phyloP scores from a whole-genome alignment of 1,139 yeast species.

The Kodamaea anthophila region DNA sequence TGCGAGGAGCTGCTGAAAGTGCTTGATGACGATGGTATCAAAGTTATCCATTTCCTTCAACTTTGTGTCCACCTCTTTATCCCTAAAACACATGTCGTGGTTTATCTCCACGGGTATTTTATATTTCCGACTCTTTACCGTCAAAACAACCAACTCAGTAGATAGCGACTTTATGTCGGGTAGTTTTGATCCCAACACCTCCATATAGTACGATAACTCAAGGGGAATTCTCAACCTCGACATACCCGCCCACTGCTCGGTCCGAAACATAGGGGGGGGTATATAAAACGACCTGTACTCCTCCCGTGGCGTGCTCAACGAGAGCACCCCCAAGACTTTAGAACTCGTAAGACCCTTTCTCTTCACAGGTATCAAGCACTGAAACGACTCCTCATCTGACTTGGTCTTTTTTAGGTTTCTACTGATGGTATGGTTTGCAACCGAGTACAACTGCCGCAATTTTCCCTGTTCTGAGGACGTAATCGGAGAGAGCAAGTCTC shows the following conservation, averaged over 20 bases:
- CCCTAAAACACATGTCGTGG: conserved; percentile 31
- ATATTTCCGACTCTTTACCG: conserved; percentile 25
- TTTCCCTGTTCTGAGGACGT: conserved; percentile 13
- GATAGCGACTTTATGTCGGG: conserved; percentile 28
- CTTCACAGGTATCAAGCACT: conserved; percentile 28
- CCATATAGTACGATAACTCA: conserved; percentile 27
- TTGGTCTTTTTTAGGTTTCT: conserved; percentile 13
- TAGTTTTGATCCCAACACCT: conserved; percentile 8
- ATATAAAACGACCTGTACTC: conserved; percentile 26
- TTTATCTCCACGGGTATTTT: conserved; percentile 37
- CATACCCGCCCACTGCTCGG: conserved; percentile 6
- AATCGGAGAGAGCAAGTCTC: conserved; percentile 5
- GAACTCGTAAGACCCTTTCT: conserved; percentile 32
- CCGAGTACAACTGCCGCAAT: conserved; percentile 30
- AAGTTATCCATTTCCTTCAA: conserved; percentile 24
- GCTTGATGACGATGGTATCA: conserved; percentile 26
- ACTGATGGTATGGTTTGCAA: conserved; percentile 16
- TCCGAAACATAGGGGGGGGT: conserved; percentile 28
- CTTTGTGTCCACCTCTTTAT: conserved; percentile 18
- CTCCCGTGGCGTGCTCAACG: conserved; percentile 33
- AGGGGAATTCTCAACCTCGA: conserved; percentile 29
- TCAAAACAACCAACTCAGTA: conserved; percentile 29
- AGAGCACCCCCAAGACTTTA: conserved; percentile 28
- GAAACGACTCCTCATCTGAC: conserved; percentile 24
- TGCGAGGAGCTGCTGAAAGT: conserved; percentile 24